Conservation (phyloP, 106 monocot species). For the Dendrobium officinale region DNA sequence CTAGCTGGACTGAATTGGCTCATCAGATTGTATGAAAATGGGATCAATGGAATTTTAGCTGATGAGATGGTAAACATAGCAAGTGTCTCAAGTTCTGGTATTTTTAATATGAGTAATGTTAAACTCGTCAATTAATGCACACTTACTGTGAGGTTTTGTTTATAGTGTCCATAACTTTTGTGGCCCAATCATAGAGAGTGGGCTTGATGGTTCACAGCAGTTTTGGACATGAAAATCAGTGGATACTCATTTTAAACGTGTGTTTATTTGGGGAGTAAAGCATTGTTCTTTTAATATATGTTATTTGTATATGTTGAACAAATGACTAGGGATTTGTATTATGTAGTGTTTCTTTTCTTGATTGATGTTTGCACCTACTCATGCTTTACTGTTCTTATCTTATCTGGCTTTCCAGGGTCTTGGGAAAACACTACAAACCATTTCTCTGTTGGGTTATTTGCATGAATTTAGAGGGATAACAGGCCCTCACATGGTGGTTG, state of each 20-base stretch:
- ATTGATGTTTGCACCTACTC: neutral
- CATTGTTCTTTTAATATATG: neutral
- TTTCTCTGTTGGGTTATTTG: constrained; percentile 80
- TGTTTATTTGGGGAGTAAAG: neutral
- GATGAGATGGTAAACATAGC: constrained; percentile 84
- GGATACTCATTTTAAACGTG: neutral
- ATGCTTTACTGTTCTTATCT: neutral
- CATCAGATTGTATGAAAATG: constrained; percentile 85
- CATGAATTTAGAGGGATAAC: constrained; percentile 82
- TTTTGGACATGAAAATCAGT: neutral
- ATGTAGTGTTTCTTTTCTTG: constrained; percentile 2
- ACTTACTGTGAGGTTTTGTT: neutral
- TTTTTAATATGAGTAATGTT: neutral
- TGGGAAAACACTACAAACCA: constrained; percentile 95
- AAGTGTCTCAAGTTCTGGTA: neutral
- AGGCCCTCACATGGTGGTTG: constrained; percentile 96
- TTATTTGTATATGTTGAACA: neutral
- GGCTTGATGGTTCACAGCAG: neutral
- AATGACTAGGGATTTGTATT: neutral
- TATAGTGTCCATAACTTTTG: neutral
- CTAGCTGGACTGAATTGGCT: constrained; percentile 93
- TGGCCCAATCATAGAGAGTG: neutral
- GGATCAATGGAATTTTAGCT: constrained; percentile 97
- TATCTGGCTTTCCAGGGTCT: constrained; percentile 46
- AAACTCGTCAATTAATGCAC: neutral